A percentile compares a stretch with the other conserved stretches of the same genome.
These are phyloP conservation scores for Persicaria tinctoria DNA, from an alignment of 148 eudicot species.

Conservation along the genomic window DNA sequence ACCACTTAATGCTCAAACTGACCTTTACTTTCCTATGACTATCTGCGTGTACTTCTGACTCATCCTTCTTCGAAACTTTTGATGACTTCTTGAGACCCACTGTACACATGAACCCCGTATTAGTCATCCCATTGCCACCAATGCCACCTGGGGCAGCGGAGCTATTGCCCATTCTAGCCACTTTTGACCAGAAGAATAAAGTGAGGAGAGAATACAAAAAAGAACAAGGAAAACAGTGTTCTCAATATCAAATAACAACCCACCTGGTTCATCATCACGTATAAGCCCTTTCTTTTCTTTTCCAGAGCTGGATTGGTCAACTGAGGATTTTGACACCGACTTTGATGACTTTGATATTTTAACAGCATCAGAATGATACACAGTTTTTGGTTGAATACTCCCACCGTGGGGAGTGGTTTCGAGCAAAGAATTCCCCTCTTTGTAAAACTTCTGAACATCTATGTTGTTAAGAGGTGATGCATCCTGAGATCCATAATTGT, in stretches of 20 bases:
- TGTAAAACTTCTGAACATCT: conserved; percentile 12
- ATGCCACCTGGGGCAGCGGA: conserved; percentile 36
- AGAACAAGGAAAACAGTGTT: conserved; percentile 1
- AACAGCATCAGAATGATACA: conserved; percentile 23
- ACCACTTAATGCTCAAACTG: conserved; percentile 11
- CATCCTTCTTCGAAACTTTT: conserved; percentile 38
- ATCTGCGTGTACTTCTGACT: conserved; percentile 23
- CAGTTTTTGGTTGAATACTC: conserved; percentile 29
- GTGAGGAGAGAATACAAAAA: conserved; percentile 1
- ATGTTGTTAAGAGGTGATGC: conserved; percentile 8
- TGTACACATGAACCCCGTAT: conserved; percentile 46
- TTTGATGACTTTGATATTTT: conserved; percentile 42
- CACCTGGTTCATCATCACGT: conserved; percentile 51
- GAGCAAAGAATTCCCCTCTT: conserved; percentile 22
- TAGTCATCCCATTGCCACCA: conserved; percentile 43
- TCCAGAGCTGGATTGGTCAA: conserved; percentile 38
- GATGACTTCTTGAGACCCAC: conserved; percentile 58
- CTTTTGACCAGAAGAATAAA: conserved; percentile 19
- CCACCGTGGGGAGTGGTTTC: conserved; percentile 25
- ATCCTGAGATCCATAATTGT: conserved; percentile 12
- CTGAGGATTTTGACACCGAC: conserved; percentile 27
- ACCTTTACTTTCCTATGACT: conserved; percentile 54
- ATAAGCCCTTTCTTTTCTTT: conserved; percentile 32
- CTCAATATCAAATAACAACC: not conserved
- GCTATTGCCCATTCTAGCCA: conserved; percentile 28